Evolutionary conservation across 352 stramenopile genomes (phyloP), one percentile per base, ranked within the genome.

Genomic region (Phytopythium aichiense): DNA sequence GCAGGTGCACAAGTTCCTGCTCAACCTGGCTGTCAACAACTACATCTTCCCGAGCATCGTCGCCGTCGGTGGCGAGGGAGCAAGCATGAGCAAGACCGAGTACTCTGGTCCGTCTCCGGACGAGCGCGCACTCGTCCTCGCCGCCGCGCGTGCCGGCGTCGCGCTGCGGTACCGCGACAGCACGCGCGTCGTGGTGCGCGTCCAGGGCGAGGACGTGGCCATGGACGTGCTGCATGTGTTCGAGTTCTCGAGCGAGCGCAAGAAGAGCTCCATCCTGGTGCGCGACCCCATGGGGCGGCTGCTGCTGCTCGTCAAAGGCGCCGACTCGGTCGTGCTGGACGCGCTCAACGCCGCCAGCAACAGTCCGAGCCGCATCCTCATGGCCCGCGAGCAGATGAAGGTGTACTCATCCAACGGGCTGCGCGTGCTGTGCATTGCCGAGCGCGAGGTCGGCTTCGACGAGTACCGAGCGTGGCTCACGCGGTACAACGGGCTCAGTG

Each of bases 31-130:
- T 0, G 65, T 77, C 8, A 89, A 89, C 69, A 89, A 87, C 63
- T 74, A 69, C 2, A 82, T 87, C 28, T 78, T 71, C 18, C 74
- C 77, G 15, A 77, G 57, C 30, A 16, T 37, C 20, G 23, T 58
- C 7, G 25, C 12, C 5, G 38, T 46, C 22, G n/a, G 38, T 2
- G 11, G 35, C 38, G 35, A 59, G 1, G 50, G 9, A 9, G 4
- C 63, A 11, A n/a, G 23, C n/a, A 33, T 59, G 25, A 30, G 25
- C 22, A 59, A 51, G 25, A 65, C 77, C 20, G 72, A 80, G 30
- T 96, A 96, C 56, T 85, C 87, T 35, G 87, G 88, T 0, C 82
- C 90, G 51, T 96, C 83, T 1, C 84, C 81, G 25, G 84, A 95
- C 60, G 87, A 95, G 23, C 77, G 87, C 15, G 81, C 84, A 3